Evolutionary conservation across 495 filamentous ascomycete species (phyloP).

Genomic region (Pyrenula aspistea): DNA sequence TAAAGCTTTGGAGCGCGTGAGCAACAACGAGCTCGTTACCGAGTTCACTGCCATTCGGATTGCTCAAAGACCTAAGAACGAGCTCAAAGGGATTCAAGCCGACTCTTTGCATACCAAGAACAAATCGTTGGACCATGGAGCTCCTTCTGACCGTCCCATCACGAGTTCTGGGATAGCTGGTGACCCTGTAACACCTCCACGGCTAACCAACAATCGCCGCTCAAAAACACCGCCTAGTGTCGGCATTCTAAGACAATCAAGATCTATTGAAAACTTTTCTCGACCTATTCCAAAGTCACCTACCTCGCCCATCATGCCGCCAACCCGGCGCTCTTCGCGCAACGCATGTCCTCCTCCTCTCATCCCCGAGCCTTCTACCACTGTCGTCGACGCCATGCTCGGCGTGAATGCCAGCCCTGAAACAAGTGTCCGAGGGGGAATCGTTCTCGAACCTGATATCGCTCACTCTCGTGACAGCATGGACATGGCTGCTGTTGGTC

Average conservation of each 20-base stretch:
- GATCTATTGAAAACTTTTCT: conserved; percentile 36
- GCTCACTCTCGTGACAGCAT: conserved; percentile 2
- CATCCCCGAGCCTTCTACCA: conserved; percentile 24
- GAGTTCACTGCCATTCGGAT: conserved; percentile 57
- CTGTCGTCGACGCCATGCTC: conserved; percentile 32
- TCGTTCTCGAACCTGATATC: not conserved
- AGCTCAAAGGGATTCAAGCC: conserved; percentile 49
- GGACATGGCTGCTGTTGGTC: conserved; percentile 8
- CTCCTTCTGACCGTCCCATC: conserved; percentile 6
- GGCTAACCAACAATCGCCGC: conserved; percentile 6
- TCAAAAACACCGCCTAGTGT: conserved; percentile 10
- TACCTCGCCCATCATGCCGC: conserved; percentile 17
- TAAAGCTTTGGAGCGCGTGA: conserved; percentile 40
- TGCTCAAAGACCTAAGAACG: conserved; percentile 49
- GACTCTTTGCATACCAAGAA: conserved; percentile 53
- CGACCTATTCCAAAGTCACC: conserved; percentile 30
- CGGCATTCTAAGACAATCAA: conserved; percentile 17
- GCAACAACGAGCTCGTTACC: conserved; percentile 48
- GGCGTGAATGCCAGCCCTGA: conserved; percentile 15
- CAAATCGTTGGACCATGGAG: conserved; percentile 38
- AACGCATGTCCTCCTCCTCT: conserved; percentile 20
- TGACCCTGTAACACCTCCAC: conserved; percentile 3
- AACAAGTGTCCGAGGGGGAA: not conserved
- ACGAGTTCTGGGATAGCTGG: not conserved
- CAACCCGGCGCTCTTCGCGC: conserved; percentile 18